These are phyloP conservation scores for Cercophora samala DNA, from an alignment of 495 filamentous ascomycete genomes.

Conservation along the genomic window DNA sequence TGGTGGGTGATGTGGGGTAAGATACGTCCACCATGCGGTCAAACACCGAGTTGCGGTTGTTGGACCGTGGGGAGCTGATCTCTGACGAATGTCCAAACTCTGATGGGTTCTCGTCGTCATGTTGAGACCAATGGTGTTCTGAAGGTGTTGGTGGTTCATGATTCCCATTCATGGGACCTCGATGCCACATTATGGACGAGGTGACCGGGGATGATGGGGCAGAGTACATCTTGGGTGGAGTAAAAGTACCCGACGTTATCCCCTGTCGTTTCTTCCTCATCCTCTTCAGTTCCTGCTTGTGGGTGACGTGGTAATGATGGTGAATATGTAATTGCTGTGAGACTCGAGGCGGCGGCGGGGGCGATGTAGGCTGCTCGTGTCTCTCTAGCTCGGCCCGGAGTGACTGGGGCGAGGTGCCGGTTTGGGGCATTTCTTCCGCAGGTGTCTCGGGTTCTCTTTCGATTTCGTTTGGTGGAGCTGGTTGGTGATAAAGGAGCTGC, in stretches of 20 bases:
- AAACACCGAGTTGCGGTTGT: constrained; percentile 71
- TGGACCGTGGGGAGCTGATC: constrained; percentile 78
- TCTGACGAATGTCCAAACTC: constrained; percentile 65
- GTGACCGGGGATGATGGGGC: constrained; percentile 27
- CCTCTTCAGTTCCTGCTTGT: constrained; percentile 61
- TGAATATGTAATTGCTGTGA: constrained; percentile 84
- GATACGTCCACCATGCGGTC: constrained; percentile 61
- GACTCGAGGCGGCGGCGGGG: constrained; percentile 30
- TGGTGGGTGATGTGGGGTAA: constrained; percentile 73
- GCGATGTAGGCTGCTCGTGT: constrained; percentile 40
- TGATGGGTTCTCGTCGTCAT: constrained; percentile 60
- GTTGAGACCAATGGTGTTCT: constrained; percentile 61
- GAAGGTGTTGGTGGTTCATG: constrained; percentile 22
- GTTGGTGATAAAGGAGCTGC: constrained; percentile 78
- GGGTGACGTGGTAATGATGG: constrained; percentile 77
- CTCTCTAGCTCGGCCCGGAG: constrained; percentile 67
- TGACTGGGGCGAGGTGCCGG: constrained; percentile 34
- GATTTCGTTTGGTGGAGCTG: constrained; percentile 30
- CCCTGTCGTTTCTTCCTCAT: constrained; percentile 68
- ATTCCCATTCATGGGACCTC: constrained; percentile 9
- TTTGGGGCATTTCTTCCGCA: constrained; percentile 8
- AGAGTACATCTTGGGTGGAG: constrained; percentile 44
- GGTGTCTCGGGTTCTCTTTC: constrained; percentile 32
- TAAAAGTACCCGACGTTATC: constrained; percentile 56
- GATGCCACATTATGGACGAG: constrained; percentile 23